Base-by-base conservation (phyloP, 495 filamentous ascomycete species). In the Saxispiralis lemnorum region DNA sequence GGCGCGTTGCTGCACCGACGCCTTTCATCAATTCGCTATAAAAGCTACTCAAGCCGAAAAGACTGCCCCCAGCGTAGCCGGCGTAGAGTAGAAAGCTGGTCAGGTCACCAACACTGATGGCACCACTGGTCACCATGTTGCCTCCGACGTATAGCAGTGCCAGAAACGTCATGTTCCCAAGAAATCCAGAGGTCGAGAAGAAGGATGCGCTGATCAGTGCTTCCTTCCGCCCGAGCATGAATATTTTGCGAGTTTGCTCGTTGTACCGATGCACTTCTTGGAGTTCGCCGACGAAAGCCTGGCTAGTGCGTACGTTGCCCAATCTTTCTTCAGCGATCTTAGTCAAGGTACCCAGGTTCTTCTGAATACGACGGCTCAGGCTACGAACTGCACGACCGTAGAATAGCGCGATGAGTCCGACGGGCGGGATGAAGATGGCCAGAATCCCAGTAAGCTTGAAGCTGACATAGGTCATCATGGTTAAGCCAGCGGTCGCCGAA, bases 11-110 rank as follows among this genome's bases (percentile, higher is more conserved):
- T 31, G 89, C 89, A 52, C 89, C 89, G 17, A 94, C 89, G 32
- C 92, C 92, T 57, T 96, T 96, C 89, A 95, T 96, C 15, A 97
- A 72, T 59, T 97, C 89, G 9, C 86, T 93, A 65, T 93, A 95
- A 64, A 97, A 97, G 52, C 79, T 83, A 28, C 85, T 92, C 9
- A 97, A 65, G 2, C 89, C 89, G 50, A 96, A 92, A 48, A 97
- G 73, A 63, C 79, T 85, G 18, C 77, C 81, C 7, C 87, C 87
- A 15, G 87, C 87, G 62, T 88, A 95, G 15, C 80, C 86, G 12
- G 87, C 84, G 56, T 95, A 97, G 89, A 97, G 95, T 56, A 97
- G 67, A 61, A 97, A 97, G 2, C 83, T 88, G n/a, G 92, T 85
- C 43, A 97, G 63, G 45, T 96, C 92, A 44, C 89, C 89, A 42